These are phyloP conservation scores for Rhizopogon sp. DNA, from an alignment of 768 basidiomycete genomes.

Conservation along the genomic window DNA sequence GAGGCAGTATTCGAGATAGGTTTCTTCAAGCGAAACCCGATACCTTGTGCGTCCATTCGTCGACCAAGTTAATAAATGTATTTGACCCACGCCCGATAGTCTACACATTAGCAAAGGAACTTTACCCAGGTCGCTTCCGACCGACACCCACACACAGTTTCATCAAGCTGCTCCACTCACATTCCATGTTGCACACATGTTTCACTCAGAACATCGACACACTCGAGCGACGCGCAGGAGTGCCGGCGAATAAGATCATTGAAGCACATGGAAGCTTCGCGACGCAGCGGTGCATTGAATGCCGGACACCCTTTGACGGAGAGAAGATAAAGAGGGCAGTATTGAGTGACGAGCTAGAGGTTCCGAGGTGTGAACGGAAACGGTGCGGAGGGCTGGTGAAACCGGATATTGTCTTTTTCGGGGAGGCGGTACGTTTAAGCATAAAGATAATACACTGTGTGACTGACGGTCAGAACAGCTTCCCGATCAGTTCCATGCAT, in stretches of 20 bases:
- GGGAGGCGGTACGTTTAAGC: constrained; percentile 55
- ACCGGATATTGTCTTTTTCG: constrained; percentile 95
- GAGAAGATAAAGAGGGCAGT: constrained; percentile 66
- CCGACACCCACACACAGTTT: constrained; percentile 92
- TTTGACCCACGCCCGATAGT: constrained; percentile 35
- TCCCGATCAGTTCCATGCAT: constrained; percentile 59
- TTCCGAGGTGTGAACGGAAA: constrained; percentile 54
- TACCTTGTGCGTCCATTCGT: constrained; percentile 54
- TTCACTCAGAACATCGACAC: constrained; percentile 95
- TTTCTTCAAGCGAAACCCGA: constrained; percentile 77
- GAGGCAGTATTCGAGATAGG: constrained; percentile 94
- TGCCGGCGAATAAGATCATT: constrained; percentile 68
- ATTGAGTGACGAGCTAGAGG: constrained; percentile 40
- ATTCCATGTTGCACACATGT: constrained; percentile 65
- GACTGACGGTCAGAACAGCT: constrained; percentile 42
- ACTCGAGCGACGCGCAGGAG: constrained; percentile 78
- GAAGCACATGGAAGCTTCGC: constrained; percentile 99
- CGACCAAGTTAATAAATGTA: background rate
- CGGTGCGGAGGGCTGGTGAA: constrained; percentile 74
- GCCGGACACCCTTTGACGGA: constrained; percentile 52
- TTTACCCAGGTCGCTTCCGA: constrained; percentile 86
- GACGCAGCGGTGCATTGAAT: constrained; percentile 76
- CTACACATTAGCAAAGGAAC: constrained; percentile 88
- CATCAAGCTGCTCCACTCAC: constrained; percentile 71
- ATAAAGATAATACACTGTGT: background rate